A percentile compares a stretch with the other conserved stretches of the same genome.
These are phyloP conservation scores for Zasmidium citrigriseum DNA, from an alignment of 2,329 filamentous ascomycete species.

Conservation along the genomic window DNA sequence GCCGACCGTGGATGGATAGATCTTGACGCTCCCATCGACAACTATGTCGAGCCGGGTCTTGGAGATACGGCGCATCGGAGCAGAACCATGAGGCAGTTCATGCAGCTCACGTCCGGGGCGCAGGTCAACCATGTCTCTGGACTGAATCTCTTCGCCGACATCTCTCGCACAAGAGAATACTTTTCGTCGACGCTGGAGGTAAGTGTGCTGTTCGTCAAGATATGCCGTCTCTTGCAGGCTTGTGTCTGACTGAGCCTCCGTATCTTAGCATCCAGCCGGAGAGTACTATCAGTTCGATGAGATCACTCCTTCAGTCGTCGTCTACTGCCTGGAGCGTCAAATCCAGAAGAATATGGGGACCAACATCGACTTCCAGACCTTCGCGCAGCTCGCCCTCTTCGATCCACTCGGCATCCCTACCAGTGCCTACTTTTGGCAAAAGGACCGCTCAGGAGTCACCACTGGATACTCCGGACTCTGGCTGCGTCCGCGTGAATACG, in stretches of 20 bases:
- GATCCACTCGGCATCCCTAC: background rate
- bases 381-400: background rate
- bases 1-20: background rate
- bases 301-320: slow-evolving; percentile 1
- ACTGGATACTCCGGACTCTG: background rate
- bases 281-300: slow-evolving; percentile 2
- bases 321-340: background rate
- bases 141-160: background rate
- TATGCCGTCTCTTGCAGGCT: too few relatives aligned
- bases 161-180: slow-evolving; percentile 1
- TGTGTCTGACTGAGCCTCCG: background rate
- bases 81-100: slow-evolving; percentile 1
- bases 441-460: background rate
- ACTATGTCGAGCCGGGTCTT: slow-evolving; percentile 1
- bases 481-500: background rate
- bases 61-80: background rate
- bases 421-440: background rate
- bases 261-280: background rate
- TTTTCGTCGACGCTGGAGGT: background rate
- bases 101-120: background rate
- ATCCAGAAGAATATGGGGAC: background rate
- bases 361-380: background rate
- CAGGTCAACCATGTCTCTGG: slow-evolving; percentile 2
- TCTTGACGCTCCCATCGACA: slow-evolving; percentile 1
- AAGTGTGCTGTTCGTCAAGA: background rate